Evolutionary conservation across 2,329 filamentous ascomycete species (phyloP).

Genomic region (Verticillium isaacii): DNA sequence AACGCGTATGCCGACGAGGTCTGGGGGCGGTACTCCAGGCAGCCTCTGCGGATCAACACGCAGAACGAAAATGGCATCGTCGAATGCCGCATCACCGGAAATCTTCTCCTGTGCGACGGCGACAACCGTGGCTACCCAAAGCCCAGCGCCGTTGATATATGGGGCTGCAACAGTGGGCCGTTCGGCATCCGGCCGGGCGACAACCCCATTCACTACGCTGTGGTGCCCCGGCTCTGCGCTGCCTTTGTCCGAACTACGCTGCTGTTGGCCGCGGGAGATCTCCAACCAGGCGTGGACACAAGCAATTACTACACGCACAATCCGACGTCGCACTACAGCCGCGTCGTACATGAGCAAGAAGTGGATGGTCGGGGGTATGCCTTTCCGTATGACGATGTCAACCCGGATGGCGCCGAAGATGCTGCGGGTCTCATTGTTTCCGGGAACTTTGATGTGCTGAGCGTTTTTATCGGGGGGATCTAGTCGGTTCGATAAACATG

Average conservation of each 20-base stretch:
- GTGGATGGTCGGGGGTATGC: constrained; percentile 57
- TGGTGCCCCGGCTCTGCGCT: constrained; percentile 44
- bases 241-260: constrained; percentile 45
- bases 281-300: constrained; percentile 34
- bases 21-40: constrained; percentile 34
- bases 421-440: constrained; percentile 32
- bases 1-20: constrained; percentile 39
- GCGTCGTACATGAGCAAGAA: constrained; percentile 57
- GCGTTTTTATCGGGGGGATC: constrained; percentile 21
- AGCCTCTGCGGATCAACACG: constrained; percentile 36
- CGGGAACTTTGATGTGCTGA: constrained; percentile 17
- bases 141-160: constrained; percentile 41
- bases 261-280: constrained; percentile 38
- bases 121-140: constrained; percentile 38
- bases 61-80: constrained; percentile 33
- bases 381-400: constrained; percentile 66
- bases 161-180: constrained; percentile 44
- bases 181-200: constrained; percentile 32
- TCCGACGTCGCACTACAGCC: constrained; percentile 51
- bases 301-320: constrained; percentile 38
- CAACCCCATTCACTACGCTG: constrained; percentile 33
- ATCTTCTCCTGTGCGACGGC: constrained; percentile 31
- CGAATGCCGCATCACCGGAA: constrained; percentile 29
- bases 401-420: constrained; percentile 49
- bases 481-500: not conserved